phyloP scores from a whole-genome alignment of 1,284 basidiomycete species.

The Fomitopsis pinicola region DNA sequence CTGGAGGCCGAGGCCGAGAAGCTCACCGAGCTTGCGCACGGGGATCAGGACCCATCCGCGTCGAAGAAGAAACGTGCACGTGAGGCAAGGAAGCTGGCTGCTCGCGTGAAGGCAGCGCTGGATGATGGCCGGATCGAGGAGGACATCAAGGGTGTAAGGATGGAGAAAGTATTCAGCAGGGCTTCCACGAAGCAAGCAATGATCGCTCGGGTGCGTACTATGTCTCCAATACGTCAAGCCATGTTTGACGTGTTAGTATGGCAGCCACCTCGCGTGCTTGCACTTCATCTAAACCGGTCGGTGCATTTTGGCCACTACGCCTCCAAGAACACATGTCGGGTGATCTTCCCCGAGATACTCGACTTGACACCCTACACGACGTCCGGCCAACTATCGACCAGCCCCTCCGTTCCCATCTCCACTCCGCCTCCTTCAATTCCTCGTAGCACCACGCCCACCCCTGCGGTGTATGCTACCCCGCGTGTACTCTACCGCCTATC shows the following conservation, averaged over 20 bases:
- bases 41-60: constrained; percentile 38
- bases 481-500: constrained; percentile 76
- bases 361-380: constrained; percentile 84
- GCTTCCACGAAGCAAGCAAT: constrained; percentile 86
- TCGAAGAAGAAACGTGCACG: constrained; percentile 72
- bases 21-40: constrained; percentile 42
- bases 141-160: constrained; percentile 67
- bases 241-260: background rate
- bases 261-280: constrained; percentile 81
- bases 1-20: constrained; percentile 55
- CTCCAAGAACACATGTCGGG: constrained; percentile 75
- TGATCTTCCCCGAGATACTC: constrained; percentile 82
- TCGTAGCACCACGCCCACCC: constrained; percentile 52
- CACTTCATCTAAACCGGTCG: constrained; percentile 85
- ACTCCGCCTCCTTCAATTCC: constrained; percentile 37
- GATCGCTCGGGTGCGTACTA: constrained; percentile 67
- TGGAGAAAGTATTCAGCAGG: constrained; percentile 70
- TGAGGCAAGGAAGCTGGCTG: constrained; percentile 62
- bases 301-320: constrained; percentile 73
- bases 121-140: constrained; percentile 76
- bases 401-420: constrained; percentile 65
- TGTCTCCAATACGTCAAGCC: background rate
- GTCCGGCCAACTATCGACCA: constrained; percentile 65
- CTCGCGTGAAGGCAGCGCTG: constrained; percentile 58
- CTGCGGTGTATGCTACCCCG: constrained; percentile 42